Evolutionary conservation across 192 early-diverging fungal species (phyloP).

Genomic region (Linnemannia schmuckeri): DNA sequence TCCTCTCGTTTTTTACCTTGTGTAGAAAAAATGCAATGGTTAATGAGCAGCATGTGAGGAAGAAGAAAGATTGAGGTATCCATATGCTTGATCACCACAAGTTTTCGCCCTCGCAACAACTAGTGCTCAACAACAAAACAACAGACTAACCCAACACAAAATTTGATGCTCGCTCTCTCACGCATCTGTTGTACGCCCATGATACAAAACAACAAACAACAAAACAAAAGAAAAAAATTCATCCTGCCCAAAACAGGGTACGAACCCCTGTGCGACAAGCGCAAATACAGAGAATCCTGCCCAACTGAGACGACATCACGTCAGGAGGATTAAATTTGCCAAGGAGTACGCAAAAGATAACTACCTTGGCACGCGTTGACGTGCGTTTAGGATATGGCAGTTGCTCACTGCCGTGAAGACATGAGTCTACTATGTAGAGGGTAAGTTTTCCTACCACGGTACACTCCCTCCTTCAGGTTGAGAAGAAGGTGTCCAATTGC

Average conservation of each 20-base stretch:
- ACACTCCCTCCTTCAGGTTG: too few species aligned
- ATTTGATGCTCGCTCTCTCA: neutral
- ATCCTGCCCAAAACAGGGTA: slow-evolving; percentile 29
- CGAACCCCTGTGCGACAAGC: neutral
- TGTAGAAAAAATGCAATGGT: neutral
- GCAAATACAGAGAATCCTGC: neutral
- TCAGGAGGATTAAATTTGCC: neutral
- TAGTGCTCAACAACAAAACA: neutral
- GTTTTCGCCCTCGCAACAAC: neutral
- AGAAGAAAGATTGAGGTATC: neutral
- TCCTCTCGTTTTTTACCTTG: neutral
- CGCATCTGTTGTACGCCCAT: neutral
- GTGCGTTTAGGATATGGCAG: neutral
- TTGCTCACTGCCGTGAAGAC: neutral
- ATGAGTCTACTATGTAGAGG: neutral
- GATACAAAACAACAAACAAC: neutral
- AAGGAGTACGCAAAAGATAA: neutral
- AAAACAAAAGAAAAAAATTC: neutral
- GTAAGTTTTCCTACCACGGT: neutral
- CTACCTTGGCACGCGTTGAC: neutral
- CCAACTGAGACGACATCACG: neutral
- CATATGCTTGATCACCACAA: neutral
- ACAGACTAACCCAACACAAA: neutral
- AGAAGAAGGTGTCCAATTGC: too few species aligned
- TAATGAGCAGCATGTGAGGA: neutral